Base-by-base conservation (phyloP, 2,329 filamentous ascomycete genomes). In the Cordyceps cicadae region DNA sequence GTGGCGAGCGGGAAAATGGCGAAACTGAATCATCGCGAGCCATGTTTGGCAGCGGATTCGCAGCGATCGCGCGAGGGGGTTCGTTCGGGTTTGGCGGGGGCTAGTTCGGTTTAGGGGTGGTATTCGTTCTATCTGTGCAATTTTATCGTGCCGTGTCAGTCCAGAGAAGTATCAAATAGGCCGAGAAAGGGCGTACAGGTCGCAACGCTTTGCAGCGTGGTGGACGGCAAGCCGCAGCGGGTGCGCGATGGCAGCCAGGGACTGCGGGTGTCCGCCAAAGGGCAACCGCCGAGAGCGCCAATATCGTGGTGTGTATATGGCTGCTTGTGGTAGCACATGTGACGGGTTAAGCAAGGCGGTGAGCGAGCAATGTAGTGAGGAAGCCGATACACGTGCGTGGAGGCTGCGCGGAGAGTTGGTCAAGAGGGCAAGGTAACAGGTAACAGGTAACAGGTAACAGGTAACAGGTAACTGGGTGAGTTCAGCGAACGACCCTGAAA, bases 11-110 rank as follows among this genome's bases (percentile, higher is more conserved):
- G n/a, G 65, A 65, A 63, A 66, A 63, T 50, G 68, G 66, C 46
- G 67, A 70, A 53, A 68, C 60, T 12, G 67, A 68, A 7, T 65
- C 65, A 61, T 69, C 66, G 60, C 64, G 62, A 32, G 50, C 58
- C 58, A 60, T 60, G 2, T 48, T 53, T 54, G 60, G 43, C 41
- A 29, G 46, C 61, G 62, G 32, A 26, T 24, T 21, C 21, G 51
- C 34, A 7, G 59, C 32, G 32, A 46, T 34, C 45, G 45, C 41
- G 46, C 43, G 41, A 32, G 46, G 59, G 45, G 5, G 48, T 57
- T 39, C 1, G 48, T 57, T 39, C 1, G 29, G 17, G 48, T 57
- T 39, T 1, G 29, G 17, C 32, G 41, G 41, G 32, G 26, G 49
- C 12, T 45, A 9, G 29, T 19, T 51, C 29, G 34, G 43, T 9